Evolutionary conservation across 2,329 filamentous ascomycete species (phyloP), one percentile per base, ranked within the genome.

Genomic region (Penicillium sp.): DNA sequence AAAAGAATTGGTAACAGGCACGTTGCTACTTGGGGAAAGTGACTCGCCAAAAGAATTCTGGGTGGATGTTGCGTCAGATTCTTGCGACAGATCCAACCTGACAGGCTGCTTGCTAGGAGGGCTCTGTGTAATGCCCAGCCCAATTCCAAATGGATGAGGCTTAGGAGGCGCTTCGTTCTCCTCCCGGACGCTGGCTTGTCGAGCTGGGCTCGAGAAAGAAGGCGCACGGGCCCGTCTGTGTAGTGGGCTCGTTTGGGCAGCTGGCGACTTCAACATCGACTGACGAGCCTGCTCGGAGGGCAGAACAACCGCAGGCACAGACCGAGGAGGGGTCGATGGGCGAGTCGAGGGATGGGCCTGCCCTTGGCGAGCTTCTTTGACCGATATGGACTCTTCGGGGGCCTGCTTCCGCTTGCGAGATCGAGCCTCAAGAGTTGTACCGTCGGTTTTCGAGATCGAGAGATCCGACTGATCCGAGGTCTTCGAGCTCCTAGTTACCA

Each of bases 351-450:
- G 32, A 15, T 40, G 21, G 23, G 38, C 21, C 16, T 55, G 44
- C 18, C 32, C 7, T 15, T 48, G 39, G 10, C 67, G 67, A 49
- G 63, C 60, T 45, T 68, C 62, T 37, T 69, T 69, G 34, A 61
- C 65, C 1, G 65, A 59, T 4, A 46, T 40, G 2, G 56, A 31
- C 9, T 56, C 38, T 13, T 64, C 65, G 3, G 32, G n/a, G 40
- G 65, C 65, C 39, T 60, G 60, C 50, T 68, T 70, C 29, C 68
- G 61, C 57, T 70, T 70, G 27, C 61, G 63, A 18, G 56, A 60
- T n/a, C 31, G 45, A 41, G 21, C 39, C 6, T 51, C 46, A 18
- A 13, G 27, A 6, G 23, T 35, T 31, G 18, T 18, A 35, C 37
- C 41, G 34, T 37, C 39, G 31, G 29, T 21, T 38, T 37, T 21